A percentile compares a stretch with the other conserved stretches of the same genome.
These are phyloP conservation scores for Populus pruinosa DNA, from an alignment of 345 rosid species.

Conservation along the genomic window DNA sequence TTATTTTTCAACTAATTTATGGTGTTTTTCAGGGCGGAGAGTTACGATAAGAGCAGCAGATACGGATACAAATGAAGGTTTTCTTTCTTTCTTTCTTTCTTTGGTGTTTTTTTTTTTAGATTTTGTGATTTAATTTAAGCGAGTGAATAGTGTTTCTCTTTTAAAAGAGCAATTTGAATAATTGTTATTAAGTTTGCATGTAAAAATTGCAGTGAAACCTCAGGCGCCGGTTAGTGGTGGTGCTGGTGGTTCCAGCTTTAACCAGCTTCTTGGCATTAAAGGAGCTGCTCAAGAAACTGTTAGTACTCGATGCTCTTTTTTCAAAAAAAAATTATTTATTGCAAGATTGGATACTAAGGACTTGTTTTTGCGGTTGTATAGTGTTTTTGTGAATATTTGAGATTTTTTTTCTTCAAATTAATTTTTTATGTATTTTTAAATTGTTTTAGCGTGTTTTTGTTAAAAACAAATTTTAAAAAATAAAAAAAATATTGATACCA, in stretches of 20 bases:
- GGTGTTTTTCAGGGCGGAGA: slow-evolving; percentile 51
- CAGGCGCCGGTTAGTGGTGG: slow-evolving; percentile 63
- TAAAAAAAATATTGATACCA: no score
- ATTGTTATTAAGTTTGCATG: neutral
- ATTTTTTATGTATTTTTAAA: no score
- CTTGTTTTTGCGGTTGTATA: no score
- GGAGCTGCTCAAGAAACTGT: slow-evolving; percentile 94
- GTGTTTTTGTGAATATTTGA: no score
- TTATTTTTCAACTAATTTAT: slow-evolving; percentile 32
- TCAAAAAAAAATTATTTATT: no score
- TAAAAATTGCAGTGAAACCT: slow-evolving; percentile 46
- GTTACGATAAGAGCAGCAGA: slow-evolving; percentile 73
- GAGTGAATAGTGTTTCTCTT: neutral
- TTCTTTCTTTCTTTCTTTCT: neutral
- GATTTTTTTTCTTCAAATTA: no score
- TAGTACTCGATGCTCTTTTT: slow-evolving; percentile 9
- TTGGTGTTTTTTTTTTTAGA: neutral
- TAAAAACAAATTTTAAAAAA: no score
- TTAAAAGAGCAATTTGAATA: neutral
- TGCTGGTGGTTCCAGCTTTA: slow-evolving; percentile 79
- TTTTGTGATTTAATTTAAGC: neutral
- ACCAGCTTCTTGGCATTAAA: slow-evolving; percentile 95
- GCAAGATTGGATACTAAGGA: no score
- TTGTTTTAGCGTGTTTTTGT: no score
- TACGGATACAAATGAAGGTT: slow-evolving; percentile 79